Evolutionary conservation across 148 eudicot genomes (phyloP), one percentile per base, ranked within the genome.

Genomic region (Heliamphora exappendiculata): DNA sequence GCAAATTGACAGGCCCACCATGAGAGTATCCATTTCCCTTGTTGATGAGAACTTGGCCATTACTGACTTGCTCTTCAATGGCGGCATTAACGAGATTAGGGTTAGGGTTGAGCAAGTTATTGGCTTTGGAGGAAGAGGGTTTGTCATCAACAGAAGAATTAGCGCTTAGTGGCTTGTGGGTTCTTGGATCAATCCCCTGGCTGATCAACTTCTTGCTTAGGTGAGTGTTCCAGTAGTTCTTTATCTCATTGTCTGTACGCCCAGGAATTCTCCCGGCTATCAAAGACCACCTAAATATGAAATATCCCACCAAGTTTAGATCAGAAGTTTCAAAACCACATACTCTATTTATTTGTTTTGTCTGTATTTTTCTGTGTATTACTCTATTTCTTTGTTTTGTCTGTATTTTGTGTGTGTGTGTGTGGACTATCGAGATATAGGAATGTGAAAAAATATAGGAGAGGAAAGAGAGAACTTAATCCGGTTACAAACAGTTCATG

Each of bases 141-240:
- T 51, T 79, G 41, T 16, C 54, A 4, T 47, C 53, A 7, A 24
- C 12, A 16, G 51, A 65, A 22, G 65, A 12, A 41, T 66, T 12
- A 39, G 19, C 28, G 70, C 1, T 39, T 1, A 85, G 42, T 33
- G 92, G 90, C 78, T 84, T 86, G 84, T 89, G 93, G 39, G 89
- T 89, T 75, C 88, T 88, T 0, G 93, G 93, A 75, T 89, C 91
- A 10, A 89, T 86, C 3, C 91, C 93, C 80, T 87, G 91, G 78
- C 85, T 85, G 66, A 89, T 84, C 31, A 89, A 67, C 55, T 89
- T 89, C 86, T 87, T 87, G 84, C 89, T 86, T 41, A 89, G 88
- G 75, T 86, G 93, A 77, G 89, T 88, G 80, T 88, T 88, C 91
- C 91, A 88, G 67, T 85, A 88, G 67, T 88, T 88, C 84, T 88